Evolutionary conservation across 2,329 filamentous ascomycete species (phyloP), one percentile per base, ranked within the genome.

Genomic region (Xylariaceae sp.): DNA sequence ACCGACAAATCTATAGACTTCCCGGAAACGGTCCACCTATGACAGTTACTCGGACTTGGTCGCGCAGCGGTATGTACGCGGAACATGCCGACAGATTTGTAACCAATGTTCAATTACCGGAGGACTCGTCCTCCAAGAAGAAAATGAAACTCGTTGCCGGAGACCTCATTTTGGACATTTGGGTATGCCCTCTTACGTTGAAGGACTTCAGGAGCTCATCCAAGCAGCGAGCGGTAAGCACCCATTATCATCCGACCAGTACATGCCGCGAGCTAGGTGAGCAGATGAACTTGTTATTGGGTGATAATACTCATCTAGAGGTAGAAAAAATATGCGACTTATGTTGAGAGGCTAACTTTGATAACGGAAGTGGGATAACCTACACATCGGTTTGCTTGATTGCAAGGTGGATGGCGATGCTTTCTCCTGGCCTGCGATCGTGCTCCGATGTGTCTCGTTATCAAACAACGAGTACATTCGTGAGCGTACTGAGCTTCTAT

Each of bases 161-260:
- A n/a, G 42, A 40, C 5, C 42, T 44, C 25, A 22, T 40, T 5
- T 17, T 44, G 5, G 37, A 40, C 5, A 35, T 39, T 12, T 44
- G 42, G 42, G 34, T 44, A 23, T 44, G 42, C 35, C 37, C 42
- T 7, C 27, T 44, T 16, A 12, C 40, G 2, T 29, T 29, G 6
- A 44, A 44, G 33, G 25, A 44, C 21, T 21, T 29, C 11, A 39
- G 19, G 6, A 39, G 40, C 23, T n/a, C n/a, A n/a, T n/a, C n/a
- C n/a, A n/a, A n/a, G n/a, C n/a, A n/a, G n/a, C n/a, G n/a, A n/a
- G n/a, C n/a, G n/a, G n/a, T n/a, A n/a, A n/a, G n/a, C n/a, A n/a
- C n/a, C n/a, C n/a, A n/a, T n/a, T n/a, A n/a, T n/a, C n/a, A n/a
- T n/a, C n/a, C n/a, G n/a, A n/a, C n/a, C n/a, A n/a, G n/a, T n/a